Base-by-base conservation (phyloP, 768 basidiomycete species). In the Mycena metata region DNA sequence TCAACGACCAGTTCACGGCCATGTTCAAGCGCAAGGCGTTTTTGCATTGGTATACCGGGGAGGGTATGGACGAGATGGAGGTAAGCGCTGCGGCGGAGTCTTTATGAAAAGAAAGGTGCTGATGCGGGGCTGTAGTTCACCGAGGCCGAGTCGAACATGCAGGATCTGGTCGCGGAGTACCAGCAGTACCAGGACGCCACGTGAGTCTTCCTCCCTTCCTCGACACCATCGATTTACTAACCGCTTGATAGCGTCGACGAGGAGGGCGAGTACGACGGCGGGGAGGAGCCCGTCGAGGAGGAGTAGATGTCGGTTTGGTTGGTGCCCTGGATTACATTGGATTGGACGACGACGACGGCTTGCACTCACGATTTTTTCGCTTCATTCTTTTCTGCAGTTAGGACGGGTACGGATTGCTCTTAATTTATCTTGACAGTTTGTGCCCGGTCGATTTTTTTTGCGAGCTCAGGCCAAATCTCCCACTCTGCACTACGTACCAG, bases 21-120 rank as follows among this genome's bases (percentile, higher is more conserved):
- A 99, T 98, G 98, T 97, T 96, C 89, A 95, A 93, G 89, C 88
- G 97, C 79, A 98, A 98, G 86, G 96, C 96, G 24, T 96, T 96
- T 88, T 88, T 96, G 90, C 94, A 97, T 81, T 97, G 96, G 96
- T 98, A 98, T 83, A 99, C 96, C 41, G 95, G 96, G 79, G 98
- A 99, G 85, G 98, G 97, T 79, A 99, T 99, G 97, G 97, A 96
- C 79, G 95, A 96, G 87, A 94, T 96, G 94, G 94, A 96, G 86
- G 87, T 89, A 60, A 55, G 84, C 39, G 50, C 30, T 41, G 39
- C 33, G 35, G n/a, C 11, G 35, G 15, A 5, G 35, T 59, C 21
- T 39, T 15, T 67, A 21, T 52, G 7, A 9, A 4, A 42, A 33
- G 45, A 10, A 30, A 15, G 36, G 19, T 33, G 43, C 67, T 64